Conservation (phyloP, 2,329 filamentous ascomycete species). For the Botryotinia narcissicola region DNA sequence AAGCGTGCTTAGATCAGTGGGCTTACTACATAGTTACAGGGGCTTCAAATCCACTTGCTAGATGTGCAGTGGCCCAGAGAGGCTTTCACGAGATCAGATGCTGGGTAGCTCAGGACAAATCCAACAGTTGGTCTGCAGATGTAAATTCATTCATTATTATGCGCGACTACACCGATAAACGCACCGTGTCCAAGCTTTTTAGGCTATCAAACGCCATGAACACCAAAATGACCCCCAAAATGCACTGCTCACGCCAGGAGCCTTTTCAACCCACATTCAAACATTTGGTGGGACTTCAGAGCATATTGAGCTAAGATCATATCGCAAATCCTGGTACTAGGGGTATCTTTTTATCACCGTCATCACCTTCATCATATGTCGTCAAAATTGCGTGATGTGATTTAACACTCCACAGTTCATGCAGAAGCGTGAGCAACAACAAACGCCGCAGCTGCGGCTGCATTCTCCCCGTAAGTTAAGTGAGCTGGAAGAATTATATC, state of each 20-base stretch:
- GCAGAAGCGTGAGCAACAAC: slow-evolving; percentile 21
- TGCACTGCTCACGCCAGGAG: too few species aligned
- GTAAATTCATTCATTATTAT: neutral
- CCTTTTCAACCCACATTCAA: neutral
- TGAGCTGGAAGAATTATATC: slow-evolving; percentile 44
- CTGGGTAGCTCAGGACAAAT: neutral
- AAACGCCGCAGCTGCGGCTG: slow-evolving; percentile 42
- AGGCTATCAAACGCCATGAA: neutral
- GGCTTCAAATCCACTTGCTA: neutral
- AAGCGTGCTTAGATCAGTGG: neutral
- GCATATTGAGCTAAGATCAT: neutral
- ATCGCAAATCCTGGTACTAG: neutral
- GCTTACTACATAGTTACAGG: neutral
- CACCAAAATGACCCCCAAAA: neutral
- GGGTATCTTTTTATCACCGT: neutral
- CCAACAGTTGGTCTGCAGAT: neutral
- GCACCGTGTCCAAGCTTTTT: neutral
- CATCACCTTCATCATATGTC: slow-evolving; percentile 7
- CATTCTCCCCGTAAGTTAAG: slow-evolving; percentile 42
- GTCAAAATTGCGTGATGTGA: slow-evolving; percentile 1
- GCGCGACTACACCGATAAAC: neutral
- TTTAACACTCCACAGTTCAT: neutral
- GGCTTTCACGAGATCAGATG: neutral
- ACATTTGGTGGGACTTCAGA: neutral
- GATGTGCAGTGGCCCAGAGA: neutral